These are phyloP conservation scores for Nemania diffusa DNA, from an alignment of 2,329 filamentous ascomycete species.

Conservation along the genomic window DNA sequence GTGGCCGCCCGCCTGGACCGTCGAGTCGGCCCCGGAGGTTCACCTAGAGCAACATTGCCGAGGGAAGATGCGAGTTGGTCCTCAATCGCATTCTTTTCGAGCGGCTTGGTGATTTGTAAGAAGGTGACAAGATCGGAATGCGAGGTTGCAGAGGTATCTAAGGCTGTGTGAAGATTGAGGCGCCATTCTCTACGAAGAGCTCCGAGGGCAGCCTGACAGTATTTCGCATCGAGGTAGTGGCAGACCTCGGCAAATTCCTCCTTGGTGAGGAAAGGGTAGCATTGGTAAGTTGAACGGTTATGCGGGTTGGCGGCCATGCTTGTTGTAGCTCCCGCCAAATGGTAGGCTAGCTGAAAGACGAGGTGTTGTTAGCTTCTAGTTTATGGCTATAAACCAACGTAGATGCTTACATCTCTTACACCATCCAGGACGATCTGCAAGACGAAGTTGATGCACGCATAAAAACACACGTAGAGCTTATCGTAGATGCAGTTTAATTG, in stretches of 20 bases:
- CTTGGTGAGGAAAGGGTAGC: slow-evolving; percentile 69
- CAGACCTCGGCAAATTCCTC: slow-evolving; percentile 74
- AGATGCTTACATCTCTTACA: too few relatives aligned
- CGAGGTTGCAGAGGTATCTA: slow-evolving; percentile 59
- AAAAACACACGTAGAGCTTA: background rate
- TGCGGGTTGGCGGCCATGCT: slow-evolving; percentile 16
- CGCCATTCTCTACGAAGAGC: slow-evolving; percentile 65
- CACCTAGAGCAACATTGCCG: slow-evolving; percentile 57
- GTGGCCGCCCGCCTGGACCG: slow-evolving; percentile 5
- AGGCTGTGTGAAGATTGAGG: slow-evolving; percentile 62
- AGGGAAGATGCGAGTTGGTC: slow-evolving; percentile 60
- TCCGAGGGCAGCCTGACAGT: slow-evolving; percentile 68
- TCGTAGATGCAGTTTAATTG: slow-evolving; percentile 1
- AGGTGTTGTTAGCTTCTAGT: slow-evolving; percentile 7
- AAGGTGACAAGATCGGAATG: slow-evolving; percentile 58
- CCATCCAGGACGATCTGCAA: background rate
- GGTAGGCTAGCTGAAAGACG: background rate
- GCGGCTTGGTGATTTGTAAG: slow-evolving; percentile 65
- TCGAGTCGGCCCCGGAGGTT: slow-evolving; percentile 12
- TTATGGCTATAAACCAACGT: background rate
- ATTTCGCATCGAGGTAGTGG: slow-evolving; percentile 68
- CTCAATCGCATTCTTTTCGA: slow-evolving; percentile 58
- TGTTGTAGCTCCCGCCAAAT: background rate
- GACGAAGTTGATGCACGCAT: background rate
- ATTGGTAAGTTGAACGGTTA: slow-evolving; percentile 54